Evolutionary conservation across 495 filamentous ascomycete species (phyloP).

Genomic region (Penicillium antarcticum): DNA sequence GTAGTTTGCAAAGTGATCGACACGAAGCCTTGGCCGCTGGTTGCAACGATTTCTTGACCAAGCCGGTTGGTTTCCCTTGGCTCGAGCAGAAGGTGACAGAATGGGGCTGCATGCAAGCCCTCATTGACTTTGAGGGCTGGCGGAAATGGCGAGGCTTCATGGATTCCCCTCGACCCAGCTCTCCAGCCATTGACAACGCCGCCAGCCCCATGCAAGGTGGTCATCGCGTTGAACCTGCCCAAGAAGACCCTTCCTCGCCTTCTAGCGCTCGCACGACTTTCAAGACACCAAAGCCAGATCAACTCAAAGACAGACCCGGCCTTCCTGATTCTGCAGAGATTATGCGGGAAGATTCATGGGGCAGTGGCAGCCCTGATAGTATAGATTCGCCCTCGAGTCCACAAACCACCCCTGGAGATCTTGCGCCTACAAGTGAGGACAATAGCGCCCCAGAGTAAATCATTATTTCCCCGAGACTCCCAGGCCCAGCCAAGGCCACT

Average conservation of each 20-base stretch:
- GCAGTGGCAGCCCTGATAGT: slow-evolving; percentile 32
- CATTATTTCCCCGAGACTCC: neutral
- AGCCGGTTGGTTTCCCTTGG: slow-evolving; percentile 99
- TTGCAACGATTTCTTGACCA: slow-evolving; percentile 97
- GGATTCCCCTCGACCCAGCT: slow-evolving; percentile 25
- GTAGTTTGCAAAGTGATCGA: slow-evolving; percentile 86
- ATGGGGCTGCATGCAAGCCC: slow-evolving; percentile 98
- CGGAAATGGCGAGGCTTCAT: slow-evolving; percentile 90
- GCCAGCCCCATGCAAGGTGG: slow-evolving; percentile 34
- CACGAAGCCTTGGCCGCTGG: slow-evolving; percentile 94
- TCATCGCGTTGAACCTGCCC: slow-evolving; percentile 8
- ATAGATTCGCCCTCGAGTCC: slow-evolving; percentile 28
- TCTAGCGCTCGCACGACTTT: slow-evolving; percentile 10
- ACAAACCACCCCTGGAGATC: slow-evolving; percentile 6
- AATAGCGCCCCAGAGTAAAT: neutral
- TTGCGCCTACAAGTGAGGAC: neutral
- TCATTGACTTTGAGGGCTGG: slow-evolving; percentile 99
- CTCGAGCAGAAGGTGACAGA: slow-evolving; percentile 95
- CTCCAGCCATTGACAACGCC: slow-evolving; percentile 19
- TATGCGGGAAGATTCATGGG: slow-evolving; percentile 33
- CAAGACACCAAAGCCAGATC: slow-evolving; percentile 3
- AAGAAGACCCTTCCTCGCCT: slow-evolving; percentile 14
- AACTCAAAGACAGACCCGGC: slow-evolving; percentile 9
- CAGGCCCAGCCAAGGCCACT: neutral
- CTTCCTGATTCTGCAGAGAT: slow-evolving; percentile 21